These are phyloP conservation scores for Pyropia haitanensis DNA, from an alignment of 23 red algal species.

Conservation along the genomic window DNA sequence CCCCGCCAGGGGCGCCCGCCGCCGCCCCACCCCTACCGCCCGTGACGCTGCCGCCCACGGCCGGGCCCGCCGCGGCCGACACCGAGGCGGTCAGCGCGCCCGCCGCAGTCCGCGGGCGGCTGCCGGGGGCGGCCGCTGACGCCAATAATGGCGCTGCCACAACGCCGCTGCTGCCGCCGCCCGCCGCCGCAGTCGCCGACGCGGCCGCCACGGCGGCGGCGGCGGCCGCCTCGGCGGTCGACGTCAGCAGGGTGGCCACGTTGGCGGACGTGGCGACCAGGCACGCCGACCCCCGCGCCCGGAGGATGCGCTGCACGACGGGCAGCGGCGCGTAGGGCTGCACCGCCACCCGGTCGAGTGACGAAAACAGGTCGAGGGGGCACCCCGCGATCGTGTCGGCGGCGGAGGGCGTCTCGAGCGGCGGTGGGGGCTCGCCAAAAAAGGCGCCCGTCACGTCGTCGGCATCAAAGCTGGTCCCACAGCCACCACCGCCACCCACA, in stretches of 20 bases:
- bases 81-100: too few species aligned
- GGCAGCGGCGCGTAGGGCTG: slow-evolving; percentile 84
- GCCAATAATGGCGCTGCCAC: not conserved
- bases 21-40: too few species aligned
- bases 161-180: not conserved
- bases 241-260: slow-evolving; percentile 48
- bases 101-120: too few species aligned
- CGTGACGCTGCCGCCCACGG: too few species aligned
- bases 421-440: slow-evolving; percentile 4
- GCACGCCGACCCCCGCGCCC: slow-evolving; percentile 17
- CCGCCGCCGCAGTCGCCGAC: not conserved
- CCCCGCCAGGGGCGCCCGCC: too few species aligned
- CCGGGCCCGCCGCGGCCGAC: too few species aligned
- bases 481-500: too few species aligned
- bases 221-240: slow-evolving; percentile 32
- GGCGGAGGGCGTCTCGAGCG: slow-evolving; percentile 12
- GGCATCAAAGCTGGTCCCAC: too few species aligned
- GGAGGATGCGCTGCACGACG: slow-evolving; percentile 45
- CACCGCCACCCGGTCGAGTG: slow-evolving; percentile 26
- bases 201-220: slow-evolving; percentile 7
- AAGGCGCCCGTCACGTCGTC: too few species aligned
- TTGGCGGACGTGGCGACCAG: slow-evolving; percentile 60
- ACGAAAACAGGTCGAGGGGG: slow-evolving; percentile 54
- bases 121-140: not conserved
- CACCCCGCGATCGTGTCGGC: slow-evolving; percentile 11